A percentile compares a stretch with the other conserved stretches of the same genome.
phyloP scores from a whole-genome alignment of 2,329 filamentous ascomycete genomes.

The Phialophora macrospora region DNA sequence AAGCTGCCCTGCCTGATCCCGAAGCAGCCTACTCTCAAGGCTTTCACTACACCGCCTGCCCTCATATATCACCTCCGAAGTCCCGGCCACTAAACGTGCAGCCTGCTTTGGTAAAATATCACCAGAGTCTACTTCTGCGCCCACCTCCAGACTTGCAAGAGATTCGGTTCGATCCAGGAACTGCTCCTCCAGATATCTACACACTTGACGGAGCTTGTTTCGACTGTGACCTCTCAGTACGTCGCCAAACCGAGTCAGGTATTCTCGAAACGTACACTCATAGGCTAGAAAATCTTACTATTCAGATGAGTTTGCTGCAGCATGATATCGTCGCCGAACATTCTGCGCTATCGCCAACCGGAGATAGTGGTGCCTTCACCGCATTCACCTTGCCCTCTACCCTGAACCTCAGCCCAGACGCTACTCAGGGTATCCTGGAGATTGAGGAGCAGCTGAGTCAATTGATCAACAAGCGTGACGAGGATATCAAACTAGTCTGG shows the following conservation, averaged over 20 bases:
- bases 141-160: conserved; percentile 20
- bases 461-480: conserved; percentile 29
- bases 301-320: conserved; percentile 22
- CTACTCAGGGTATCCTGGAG: conserved; percentile 21
- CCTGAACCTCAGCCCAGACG: conserved; percentile 9
- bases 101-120: conserved; percentile 21
- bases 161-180: background rate
- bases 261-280: conserved; percentile 28
- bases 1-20: conserved; percentile 25
- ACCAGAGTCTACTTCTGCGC: conserved; percentile 23
- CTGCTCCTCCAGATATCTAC: conserved; percentile 19
- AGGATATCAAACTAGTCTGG: conserved; percentile 33
- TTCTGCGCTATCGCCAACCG: background rate
- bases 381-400: conserved; percentile 3
- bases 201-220: conserved; percentile 32
- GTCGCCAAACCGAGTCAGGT: conserved; percentile 29
- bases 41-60: conserved; percentile 36
- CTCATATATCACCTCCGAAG: conserved; percentile 34
- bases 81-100: conserved; percentile 36
- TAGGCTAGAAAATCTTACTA: conserved; percentile 23
- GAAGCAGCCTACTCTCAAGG: conserved; percentile 29
- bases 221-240: conserved; percentile 31
- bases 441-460: conserved; percentile 29
- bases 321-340: conserved; percentile 20
- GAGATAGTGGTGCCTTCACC: conserved; percentile 1